Conservation (phyloP, 257 asterid species). For the Primulina eburnea region DNA sequence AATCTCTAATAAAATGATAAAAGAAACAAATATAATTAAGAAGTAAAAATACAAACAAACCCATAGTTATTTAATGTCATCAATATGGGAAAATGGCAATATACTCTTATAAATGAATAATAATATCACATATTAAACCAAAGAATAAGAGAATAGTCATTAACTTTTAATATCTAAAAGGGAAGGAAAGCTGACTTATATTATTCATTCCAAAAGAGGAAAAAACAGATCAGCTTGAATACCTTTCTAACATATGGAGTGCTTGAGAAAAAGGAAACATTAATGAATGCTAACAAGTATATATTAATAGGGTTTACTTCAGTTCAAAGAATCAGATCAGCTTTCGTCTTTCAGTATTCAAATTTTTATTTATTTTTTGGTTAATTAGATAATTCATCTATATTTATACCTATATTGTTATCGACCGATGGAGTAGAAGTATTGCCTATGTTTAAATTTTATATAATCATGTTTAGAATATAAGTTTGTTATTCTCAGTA, state of each 20-base stretch:
- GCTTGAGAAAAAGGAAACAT: background rate
- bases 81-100: background rate
- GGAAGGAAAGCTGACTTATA: background rate
- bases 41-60: too few species aligned
- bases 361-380: too few species aligned
- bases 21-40: background rate
- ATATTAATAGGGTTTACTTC: conserved; percentile 20
- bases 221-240: background rate
- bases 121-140: background rate
- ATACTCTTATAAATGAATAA: background rate
- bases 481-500: background rate
- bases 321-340: conserved; percentile 43
- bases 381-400: conserved; percentile 1
- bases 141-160: background rate
- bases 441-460: background rate
- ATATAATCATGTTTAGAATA: background rate
- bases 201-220: background rate
- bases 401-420: too few species aligned
- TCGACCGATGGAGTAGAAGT: too few species aligned
- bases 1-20: background rate
- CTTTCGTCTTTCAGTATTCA: background rate
- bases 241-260: background rate
- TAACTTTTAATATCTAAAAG: background rate
- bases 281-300: background rate
- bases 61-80: background rate